phyloP scores from a whole-genome alignment of 345 rosid genomes.

The Acer yangbiense region DNA sequence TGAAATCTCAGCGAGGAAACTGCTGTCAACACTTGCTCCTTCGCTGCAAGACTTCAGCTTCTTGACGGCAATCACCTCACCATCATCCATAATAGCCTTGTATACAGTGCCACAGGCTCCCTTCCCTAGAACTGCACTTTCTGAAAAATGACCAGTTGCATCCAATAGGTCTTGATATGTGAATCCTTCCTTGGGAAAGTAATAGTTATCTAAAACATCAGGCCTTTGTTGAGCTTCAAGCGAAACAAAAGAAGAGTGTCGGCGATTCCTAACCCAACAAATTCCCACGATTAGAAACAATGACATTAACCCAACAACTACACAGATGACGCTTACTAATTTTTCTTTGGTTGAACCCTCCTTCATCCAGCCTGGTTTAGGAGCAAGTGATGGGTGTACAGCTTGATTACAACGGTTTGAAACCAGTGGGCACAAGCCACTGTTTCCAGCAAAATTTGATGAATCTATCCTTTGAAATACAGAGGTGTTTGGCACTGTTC shows the following conservation, averaged over 20 bases:
- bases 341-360: slow-evolving; percentile 39
- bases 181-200: slow-evolving; percentile 75
- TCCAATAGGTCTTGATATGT: slow-evolving; percentile 64
- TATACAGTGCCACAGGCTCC: slow-evolving; percentile 87
- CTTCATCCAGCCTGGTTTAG: slow-evolving; percentile 39
- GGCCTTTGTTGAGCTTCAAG: slow-evolving; percentile 46
- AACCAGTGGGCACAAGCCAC: slow-evolving; percentile 50
- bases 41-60: slow-evolving; percentile 63
- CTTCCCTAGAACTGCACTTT: slow-evolving; percentile 56
- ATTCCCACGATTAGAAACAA: slow-evolving; percentile 47
- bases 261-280: slow-evolving; percentile 54
- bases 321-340: slow-evolving; percentile 49
- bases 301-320: slow-evolving; percentile 51
- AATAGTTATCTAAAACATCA: slow-evolving; percentile 50
- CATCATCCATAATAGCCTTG: slow-evolving; percentile 62
- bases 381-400: slow-evolving; percentile 24
- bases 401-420: slow-evolving; percentile 41
- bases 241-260: slow-evolving; percentile 44
- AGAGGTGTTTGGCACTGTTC: slow-evolving; percentile 59
- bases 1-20: slow-evolving; percentile 76
- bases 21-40: slow-evolving; percentile 60
- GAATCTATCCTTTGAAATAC: slow-evolving; percentile 65
- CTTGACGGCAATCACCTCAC: slow-evolving; percentile 73
- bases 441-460: slow-evolving; percentile 70
- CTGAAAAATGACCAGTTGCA: slow-evolving; percentile 72